phyloP scores from a whole-genome alignment of 2,329 filamentous ascomycete species.

The Apiospora hydei region DNA sequence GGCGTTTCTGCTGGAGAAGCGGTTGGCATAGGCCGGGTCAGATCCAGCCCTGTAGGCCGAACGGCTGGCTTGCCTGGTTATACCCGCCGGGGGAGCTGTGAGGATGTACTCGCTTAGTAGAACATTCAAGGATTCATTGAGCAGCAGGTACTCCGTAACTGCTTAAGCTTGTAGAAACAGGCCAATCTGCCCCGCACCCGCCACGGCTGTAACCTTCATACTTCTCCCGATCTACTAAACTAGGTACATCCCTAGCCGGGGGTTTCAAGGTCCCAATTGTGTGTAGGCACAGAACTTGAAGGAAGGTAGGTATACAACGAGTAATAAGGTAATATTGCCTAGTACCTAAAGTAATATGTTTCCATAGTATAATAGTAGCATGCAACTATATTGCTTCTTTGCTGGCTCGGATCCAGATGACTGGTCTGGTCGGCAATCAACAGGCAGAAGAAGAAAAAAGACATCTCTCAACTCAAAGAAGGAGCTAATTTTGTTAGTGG shows the following conservation, averaged over 20 bases:
- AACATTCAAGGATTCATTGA: no score
- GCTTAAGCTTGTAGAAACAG: not conserved
- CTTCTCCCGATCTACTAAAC: not conserved
- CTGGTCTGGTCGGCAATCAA: not conserved
- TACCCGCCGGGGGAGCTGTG: not conserved
- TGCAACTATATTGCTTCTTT: not conserved
- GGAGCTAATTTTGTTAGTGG: not conserved
- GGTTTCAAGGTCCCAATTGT: not conserved
- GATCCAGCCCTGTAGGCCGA: not conserved
- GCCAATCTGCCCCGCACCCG: slow-evolving; percentile 7
- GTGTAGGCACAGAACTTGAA: not conserved
- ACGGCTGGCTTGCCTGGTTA: not conserved
- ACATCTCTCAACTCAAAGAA: not conserved
- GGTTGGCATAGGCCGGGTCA: not conserved
- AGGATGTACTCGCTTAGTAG: not conserved
- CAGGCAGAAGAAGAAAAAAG: not conserved
- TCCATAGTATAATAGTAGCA: not conserved
- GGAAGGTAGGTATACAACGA: not conserved
- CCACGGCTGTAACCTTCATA: slow-evolving; percentile 4
- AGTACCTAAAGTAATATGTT: not conserved
- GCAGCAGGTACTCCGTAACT: not conserved
- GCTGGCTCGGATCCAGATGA: not conserved
- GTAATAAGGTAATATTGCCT: no score
- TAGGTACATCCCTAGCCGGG: not conserved
- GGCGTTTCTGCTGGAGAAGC: not conserved